Evolutionary conservation across 345 rosid genomes (phyloP).

Genomic region (Aquilaria sinensis): DNA sequence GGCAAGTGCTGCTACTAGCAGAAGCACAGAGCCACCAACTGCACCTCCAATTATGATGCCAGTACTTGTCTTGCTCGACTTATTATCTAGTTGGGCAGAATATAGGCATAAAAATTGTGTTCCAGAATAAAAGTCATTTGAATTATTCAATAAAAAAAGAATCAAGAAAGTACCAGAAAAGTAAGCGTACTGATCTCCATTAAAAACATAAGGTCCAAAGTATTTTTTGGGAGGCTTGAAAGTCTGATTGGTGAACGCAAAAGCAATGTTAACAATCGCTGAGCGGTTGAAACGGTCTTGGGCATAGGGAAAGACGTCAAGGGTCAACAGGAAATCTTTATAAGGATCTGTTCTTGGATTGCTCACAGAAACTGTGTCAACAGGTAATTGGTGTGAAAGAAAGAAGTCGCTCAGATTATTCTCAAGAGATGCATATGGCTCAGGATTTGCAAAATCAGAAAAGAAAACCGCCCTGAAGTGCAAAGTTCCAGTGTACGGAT

Average conservation of each 20-base stretch:
- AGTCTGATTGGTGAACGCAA: conserved; percentile 54
- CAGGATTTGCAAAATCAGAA: conserved; percentile 41
- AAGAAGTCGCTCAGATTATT: conserved; percentile 18
- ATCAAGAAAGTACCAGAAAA: conserved; percentile 43
- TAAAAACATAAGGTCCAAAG: conserved; percentile 58
- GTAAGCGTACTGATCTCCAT: conserved; percentile 21
- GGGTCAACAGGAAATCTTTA: conserved; percentile 37
- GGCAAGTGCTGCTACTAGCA: conserved; percentile 46
- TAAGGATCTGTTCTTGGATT: conserved; percentile 42
- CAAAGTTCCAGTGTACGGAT: conserved; percentile 61
- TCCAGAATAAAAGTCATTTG: conserved; percentile 3
- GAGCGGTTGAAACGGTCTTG: conserved; percentile 42
- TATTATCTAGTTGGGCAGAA: conserved; percentile 13
- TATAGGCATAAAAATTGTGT: background rate
- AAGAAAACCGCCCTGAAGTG: conserved; percentile 59
- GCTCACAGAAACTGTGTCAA: conserved; percentile 53
- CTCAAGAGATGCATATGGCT: conserved; percentile 32
- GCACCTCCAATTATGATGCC: conserved; percentile 63
- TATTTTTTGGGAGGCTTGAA: conserved; percentile 44
- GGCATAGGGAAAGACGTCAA: conserved; percentile 48
- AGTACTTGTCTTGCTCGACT: conserved; percentile 27
- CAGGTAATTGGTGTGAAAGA: conserved; percentile 35
- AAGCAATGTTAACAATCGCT: conserved; percentile 33
- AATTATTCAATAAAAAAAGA: conserved; percentile 2
- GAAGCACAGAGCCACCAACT: conserved; percentile 47